These are phyloP conservation scores for Forsythia viridissima DNA, from an alignment of 257 asterid species.

Conservation along the genomic window DNA sequence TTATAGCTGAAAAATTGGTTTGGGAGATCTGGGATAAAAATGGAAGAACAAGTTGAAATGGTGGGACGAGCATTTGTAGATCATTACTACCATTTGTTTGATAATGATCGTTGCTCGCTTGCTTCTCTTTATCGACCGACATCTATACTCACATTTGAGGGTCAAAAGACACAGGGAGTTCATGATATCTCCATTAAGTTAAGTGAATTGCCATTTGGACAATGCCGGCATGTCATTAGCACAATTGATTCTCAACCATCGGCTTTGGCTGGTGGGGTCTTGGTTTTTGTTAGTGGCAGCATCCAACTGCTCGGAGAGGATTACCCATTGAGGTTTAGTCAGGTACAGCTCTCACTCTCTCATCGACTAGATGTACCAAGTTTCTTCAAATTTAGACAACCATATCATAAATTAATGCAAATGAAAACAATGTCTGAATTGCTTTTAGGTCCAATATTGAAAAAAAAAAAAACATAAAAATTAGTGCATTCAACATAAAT, in stretches of 20 bases:
- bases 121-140: conserved; percentile 45
- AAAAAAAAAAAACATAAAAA: too few relatives aligned
- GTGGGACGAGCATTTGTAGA: conserved; percentile 58
- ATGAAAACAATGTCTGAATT: too few relatives aligned
- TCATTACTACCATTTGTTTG: conserved; percentile 50
- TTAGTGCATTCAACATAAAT: too few relatives aligned
- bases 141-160: conserved; percentile 60
- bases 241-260: conserved; percentile 61
- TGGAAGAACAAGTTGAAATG: conserved; percentile 46
- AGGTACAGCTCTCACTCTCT: conserved; percentile 25
- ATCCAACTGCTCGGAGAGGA: conserved; percentile 55
- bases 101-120: conserved; percentile 37
- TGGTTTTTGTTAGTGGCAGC: conserved; percentile 61
- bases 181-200: conserved; percentile 45
- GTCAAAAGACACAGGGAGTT: conserved; percentile 45
- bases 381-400: too few relatives aligned
- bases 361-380: too few relatives aligned
- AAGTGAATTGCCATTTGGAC: conserved; percentile 49
- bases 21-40: neutral
- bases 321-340: conserved; percentile 64
- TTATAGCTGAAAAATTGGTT: neutral
- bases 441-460: too few relatives aligned
- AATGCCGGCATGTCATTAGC: conserved; percentile 55
- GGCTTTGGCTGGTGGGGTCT: conserved; percentile 39
- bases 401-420: too few relatives aligned